A percentile compares a stretch with the other conserved stretches of the same genome.
These are phyloP conservation scores for Coemansia sp. DNA, from an alignment of 192 early-diverging fungal genomes.

Conservation along the genomic window DNA sequence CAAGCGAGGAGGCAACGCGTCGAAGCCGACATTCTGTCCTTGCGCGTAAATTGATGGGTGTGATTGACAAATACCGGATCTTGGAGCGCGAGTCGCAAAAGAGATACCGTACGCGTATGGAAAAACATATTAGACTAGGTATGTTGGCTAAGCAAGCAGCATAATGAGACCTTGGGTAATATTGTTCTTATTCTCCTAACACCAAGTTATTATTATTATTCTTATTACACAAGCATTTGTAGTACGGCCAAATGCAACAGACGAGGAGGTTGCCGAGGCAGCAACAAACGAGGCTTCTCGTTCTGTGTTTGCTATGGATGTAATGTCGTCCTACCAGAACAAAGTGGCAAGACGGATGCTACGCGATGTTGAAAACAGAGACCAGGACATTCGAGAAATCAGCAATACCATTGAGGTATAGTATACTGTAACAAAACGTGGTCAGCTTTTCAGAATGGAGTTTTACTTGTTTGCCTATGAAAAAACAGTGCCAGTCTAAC, in stretches of 20 bases:
- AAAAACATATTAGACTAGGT: slow-evolving; percentile 54
- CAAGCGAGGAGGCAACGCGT: slow-evolving; percentile 46
- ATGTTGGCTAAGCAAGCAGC: slow-evolving; percentile 1
- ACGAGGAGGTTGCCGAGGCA: slow-evolving; percentile 44
- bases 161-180: neutral
- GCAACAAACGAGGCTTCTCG: slow-evolving; percentile 37
- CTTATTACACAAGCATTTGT: slow-evolving; percentile 3
- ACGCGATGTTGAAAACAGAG: slow-evolving; percentile 50
- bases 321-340: slow-evolving; percentile 49
- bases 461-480: too few relatives aligned
- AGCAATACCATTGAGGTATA: slow-evolving; percentile 44
- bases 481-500: neutral
- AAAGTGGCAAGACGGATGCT: slow-evolving; percentile 45
- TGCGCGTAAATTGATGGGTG: slow-evolving; percentile 40
- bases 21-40: slow-evolving; percentile 41
- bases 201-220: neutral
- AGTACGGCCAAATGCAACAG: slow-evolving; percentile 49
- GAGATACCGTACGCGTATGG: slow-evolving; percentile 45
- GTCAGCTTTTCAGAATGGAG: too few relatives aligned
- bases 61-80: slow-evolving; percentile 46
- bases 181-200: too few relatives aligned
- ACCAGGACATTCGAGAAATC: slow-evolving; percentile 45
- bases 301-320: slow-evolving; percentile 54
- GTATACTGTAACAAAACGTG: neutral
- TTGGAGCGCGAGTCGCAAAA: slow-evolving; percentile 50